A percentile compares a stretch with the other conserved stretches of the same genome.
Evolutionary conservation across 2,329 filamentous ascomycete species (phyloP).

Genomic region (Xylariales sp.): DNA sequence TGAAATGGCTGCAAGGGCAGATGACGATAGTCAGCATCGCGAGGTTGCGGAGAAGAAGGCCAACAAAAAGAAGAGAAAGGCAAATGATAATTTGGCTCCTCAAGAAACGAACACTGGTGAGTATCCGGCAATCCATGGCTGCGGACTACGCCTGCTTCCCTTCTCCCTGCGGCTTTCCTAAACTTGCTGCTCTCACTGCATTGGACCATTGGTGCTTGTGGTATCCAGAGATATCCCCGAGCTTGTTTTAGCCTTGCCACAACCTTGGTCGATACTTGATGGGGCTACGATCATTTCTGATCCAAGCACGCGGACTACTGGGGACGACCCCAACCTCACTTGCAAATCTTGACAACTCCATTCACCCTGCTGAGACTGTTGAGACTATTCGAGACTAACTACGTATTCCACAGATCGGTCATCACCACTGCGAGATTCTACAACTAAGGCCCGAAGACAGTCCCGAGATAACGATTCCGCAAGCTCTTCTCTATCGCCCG

Average conservation of each 20-base stretch:
- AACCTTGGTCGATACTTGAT: background rate
- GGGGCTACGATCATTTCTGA: too few species aligned
- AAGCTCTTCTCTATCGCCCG: conserved; percentile 57
- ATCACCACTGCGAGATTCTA: conserved; percentile 46
- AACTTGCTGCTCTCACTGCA: too few species aligned
- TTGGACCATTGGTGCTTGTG: too few species aligned
- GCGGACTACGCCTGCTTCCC: too few species aligned
- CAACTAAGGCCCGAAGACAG: conserved; percentile 42
- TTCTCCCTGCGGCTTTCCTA: too few species aligned
- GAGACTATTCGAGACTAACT: too few species aligned
- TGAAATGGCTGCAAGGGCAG: conserved; percentile 42
- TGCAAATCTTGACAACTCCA: too few species aligned
- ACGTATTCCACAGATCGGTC: conserved; percentile 41
- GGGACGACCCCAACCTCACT: too few species aligned
- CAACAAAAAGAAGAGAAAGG: conserved; percentile 79
- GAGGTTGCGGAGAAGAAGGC: conserved; percentile 48
- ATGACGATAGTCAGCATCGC: conserved; percentile 47
- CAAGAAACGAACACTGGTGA: conserved; percentile 41
- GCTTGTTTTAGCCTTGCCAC: background rate
- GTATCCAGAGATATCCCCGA: background rate
- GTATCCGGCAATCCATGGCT: too few species aligned
- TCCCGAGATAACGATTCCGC: conserved; percentile 50
- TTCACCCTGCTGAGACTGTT: too few species aligned
- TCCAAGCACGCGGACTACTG: too few species aligned
- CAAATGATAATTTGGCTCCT: conserved; percentile 52